phyloP scores from a whole-genome alignment of 176 grass and related monocot genomes.

The Panicum miliaceum region DNA sequence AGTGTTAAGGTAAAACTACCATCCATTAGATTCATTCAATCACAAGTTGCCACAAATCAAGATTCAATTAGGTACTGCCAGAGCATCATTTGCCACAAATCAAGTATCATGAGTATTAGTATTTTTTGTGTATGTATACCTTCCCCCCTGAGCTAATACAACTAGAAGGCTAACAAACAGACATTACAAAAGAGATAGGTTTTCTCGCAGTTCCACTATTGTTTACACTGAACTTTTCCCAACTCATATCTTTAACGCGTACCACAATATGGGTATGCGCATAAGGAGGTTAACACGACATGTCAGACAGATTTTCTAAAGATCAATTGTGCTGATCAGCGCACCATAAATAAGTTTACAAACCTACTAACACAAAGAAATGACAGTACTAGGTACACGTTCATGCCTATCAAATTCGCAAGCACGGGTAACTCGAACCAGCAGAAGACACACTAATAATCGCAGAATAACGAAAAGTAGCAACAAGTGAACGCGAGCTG shows the following conservation, averaged over 20 bases:
- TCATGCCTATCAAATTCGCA: neutral
- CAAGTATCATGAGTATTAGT: neutral
- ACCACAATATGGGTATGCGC: neutral
- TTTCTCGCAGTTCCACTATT: neutral
- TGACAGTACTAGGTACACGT: neutral
- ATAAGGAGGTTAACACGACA: neutral
- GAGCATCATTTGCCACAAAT: neutral
- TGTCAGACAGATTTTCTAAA: neutral
- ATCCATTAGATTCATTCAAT: neutral
- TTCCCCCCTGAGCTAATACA: neutral
- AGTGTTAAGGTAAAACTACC: neutral
- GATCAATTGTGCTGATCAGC: neutral
- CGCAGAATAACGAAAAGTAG: neutral
- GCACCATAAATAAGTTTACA: neutral
- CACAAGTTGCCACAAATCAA: slow-evolving; percentile 2
- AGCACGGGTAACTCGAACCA: neutral
- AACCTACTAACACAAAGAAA: neutral
- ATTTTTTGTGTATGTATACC: neutral
- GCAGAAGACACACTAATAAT: neutral
- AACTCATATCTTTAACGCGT: neutral
- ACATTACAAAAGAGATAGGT: neutral
- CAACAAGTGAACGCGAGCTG: neutral
- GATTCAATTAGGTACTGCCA: neutral
- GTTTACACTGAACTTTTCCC: neutral
- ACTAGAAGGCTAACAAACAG: neutral